Conservation (phyloP, 1,284 basidiomycete genomes). For the Microbotryomycetes sp. region DNA sequence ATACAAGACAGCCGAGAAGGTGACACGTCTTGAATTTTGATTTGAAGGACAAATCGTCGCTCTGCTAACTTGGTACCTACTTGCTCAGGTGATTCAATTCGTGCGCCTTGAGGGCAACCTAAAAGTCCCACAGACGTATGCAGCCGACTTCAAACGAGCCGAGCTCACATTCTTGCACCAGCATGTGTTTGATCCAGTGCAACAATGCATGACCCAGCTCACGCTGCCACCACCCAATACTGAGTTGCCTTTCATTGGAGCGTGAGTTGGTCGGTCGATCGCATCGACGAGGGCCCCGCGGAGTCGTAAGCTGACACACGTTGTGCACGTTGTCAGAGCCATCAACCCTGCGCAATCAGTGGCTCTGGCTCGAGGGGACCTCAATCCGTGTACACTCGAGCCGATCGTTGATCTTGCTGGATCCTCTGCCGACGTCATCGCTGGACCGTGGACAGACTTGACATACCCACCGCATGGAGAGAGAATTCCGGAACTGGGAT, state of each 20-base stretch:
- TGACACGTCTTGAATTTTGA: conserved; percentile 36
- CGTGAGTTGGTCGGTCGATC: conserved; percentile 2
- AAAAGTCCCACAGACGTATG: conserved; percentile 67
- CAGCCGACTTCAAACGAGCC: conserved; percentile 59
- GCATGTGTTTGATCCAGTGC: conserved; percentile 75
- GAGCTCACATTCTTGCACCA: conserved; percentile 94
- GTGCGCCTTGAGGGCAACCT: conserved; percentile 80
- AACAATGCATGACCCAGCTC: conserved; percentile 62
- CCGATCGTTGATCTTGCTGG: conserved; percentile 24
- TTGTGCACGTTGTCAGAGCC: neutral
- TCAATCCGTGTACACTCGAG: conserved; percentile 25
- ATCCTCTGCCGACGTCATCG: neutral
- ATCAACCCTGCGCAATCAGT: conserved; percentile 16
- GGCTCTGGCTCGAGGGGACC: conserved; percentile 21
- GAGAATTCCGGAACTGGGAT: no score
- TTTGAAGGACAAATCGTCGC: neutral
- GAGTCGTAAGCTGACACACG: neutral
- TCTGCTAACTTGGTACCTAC: no score
- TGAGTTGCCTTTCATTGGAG: conserved; percentile 32
- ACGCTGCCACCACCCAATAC: conserved; percentile 51
- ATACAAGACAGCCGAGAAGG: conserved; percentile 80
- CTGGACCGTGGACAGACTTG: neutral
- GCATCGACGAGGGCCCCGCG: neutral
- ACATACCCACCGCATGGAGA: no score
- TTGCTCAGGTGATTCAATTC: conserved; percentile 53